A percentile compares a stretch with the other conserved stretches of the same genome.
Conservation (phyloP, 805 yeast genomes). For the Starmerella stigmatis region DNA sequence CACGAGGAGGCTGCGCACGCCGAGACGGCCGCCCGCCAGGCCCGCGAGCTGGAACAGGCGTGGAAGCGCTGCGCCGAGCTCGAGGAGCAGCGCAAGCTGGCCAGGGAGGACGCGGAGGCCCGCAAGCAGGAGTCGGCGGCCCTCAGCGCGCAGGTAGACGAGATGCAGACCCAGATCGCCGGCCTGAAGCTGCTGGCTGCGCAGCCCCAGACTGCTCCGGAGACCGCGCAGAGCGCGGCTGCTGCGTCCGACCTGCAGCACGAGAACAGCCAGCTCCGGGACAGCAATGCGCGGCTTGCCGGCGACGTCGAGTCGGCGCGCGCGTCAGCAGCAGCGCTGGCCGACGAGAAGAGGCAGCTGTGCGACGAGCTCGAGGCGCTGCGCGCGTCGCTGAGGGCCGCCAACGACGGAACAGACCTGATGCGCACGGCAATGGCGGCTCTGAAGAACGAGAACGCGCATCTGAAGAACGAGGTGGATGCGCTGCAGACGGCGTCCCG, state of each 20-base stretch:
- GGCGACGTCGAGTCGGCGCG: too few relatives aligned
- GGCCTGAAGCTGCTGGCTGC: not conserved
- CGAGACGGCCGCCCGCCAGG: not conserved
- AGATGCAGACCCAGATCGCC: slow-evolving; percentile 2
- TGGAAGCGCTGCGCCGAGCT: slow-evolving; percentile 7
- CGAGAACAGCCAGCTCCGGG: too few relatives aligned
- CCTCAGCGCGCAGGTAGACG: not conserved
- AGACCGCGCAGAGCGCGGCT: not conserved
- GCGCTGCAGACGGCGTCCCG: not conserved
- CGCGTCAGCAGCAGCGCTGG: too few relatives aligned
- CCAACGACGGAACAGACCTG: too few relatives aligned
- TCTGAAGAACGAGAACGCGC: not conserved
- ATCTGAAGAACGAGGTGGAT: not conserved
- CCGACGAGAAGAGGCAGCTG: too few relatives aligned
- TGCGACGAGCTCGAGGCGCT: too few relatives aligned
- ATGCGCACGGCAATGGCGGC: too few relatives aligned
- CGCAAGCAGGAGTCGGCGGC: not conserved
- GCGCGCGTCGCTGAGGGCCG: too few relatives aligned
- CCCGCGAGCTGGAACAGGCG: not conserved
- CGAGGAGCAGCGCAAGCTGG: not conserved
- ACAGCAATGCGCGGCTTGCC: too few relatives aligned
- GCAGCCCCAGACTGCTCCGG: not conserved
- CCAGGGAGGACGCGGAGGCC: not conserved
- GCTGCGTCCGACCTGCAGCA: not conserved
- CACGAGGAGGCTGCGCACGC: not conserved